Conservation (phyloP, 305 asterid species). For the Fraxinus platypoda region DNA sequence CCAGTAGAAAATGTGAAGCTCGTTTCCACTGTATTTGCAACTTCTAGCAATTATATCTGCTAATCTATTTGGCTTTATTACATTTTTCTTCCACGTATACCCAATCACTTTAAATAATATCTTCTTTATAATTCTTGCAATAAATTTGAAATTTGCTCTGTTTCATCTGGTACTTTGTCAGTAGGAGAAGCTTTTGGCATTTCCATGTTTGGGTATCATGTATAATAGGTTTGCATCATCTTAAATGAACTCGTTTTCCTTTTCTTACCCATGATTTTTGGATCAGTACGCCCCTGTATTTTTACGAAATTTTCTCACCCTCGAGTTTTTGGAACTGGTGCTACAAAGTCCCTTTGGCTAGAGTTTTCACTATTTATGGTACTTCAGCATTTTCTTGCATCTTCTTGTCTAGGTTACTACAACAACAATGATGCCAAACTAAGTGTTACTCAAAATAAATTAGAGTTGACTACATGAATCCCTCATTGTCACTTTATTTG, state of each 20-base stretch:
- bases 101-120: too few species aligned
- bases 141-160: too few species aligned
- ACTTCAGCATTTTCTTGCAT: background rate
- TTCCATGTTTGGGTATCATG: too few species aligned
- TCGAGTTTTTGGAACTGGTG: background rate
- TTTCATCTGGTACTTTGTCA: too few species aligned
- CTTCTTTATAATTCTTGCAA: background rate
- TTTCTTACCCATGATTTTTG: background rate
- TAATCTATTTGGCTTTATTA: too few species aligned
- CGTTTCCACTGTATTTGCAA: too few species aligned
- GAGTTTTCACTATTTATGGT: background rate
- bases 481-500: background rate
- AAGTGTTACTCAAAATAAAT: too few species aligned
- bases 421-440: too few species aligned
- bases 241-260: background rate
- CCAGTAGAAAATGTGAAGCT: too few species aligned
- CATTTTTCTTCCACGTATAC: too few species aligned
- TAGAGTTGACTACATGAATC: background rate
- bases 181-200: too few species aligned
- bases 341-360: background rate
- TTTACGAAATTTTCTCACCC: background rate
- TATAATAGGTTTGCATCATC: background rate
- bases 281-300: background rate
- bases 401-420: background rate
- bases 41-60: too few species aligned